A percentile compares a stretch with the other conserved stretches of the same genome.
Evolutionary conservation across 768 basidiomycete species (phyloP).

Genomic region (Trametopsis cervina): DNA sequence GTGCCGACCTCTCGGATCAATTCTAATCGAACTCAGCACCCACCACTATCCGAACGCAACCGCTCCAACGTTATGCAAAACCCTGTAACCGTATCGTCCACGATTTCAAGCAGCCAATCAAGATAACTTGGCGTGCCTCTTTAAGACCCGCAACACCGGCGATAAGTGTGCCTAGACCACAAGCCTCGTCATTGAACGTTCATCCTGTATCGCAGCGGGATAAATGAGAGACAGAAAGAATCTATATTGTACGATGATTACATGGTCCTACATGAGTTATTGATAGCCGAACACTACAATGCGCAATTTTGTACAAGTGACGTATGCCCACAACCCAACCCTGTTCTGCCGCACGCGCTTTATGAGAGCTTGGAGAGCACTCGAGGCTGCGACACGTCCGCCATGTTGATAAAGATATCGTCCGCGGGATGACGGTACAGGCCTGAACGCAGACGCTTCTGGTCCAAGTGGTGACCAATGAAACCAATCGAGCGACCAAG

Average conservation of each 20-base stretch:
- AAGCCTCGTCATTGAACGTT: too few relatives aligned
- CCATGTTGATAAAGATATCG: slow-evolving; percentile 95
- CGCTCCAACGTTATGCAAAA: too few relatives aligned
- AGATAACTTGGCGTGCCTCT: too few relatives aligned
- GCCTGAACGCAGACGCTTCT: slow-evolving; percentile 89
- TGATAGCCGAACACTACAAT: not conserved
- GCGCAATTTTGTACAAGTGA: too few relatives aligned
- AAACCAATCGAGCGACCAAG: slow-evolving; percentile 97
- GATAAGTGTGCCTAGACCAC: too few relatives aligned
- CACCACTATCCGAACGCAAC: too few relatives aligned
- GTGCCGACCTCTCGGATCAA: too few relatives aligned
- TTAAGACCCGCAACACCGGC: too few relatives aligned
- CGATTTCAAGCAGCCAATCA: not conserved
- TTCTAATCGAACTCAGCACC: too few relatives aligned
- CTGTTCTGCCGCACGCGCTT: not conserved
- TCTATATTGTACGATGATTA: not conserved
- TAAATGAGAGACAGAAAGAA: not conserved
- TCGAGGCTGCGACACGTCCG: slow-evolving; percentile 75
- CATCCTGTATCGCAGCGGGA: too few relatives aligned
- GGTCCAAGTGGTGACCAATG: slow-evolving; percentile 94
- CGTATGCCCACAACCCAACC: too few relatives aligned
- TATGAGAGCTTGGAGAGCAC: slow-evolving; percentile 46
- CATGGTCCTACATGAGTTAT: not conserved
- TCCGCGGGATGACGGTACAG: slow-evolving; percentile 94
- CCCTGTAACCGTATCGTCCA: too few relatives aligned